A percentile compares a stretch with the other conserved stretches of the same genome.
Conservation (phyloP, 2,329 filamentous ascomycete species). For the Arthrobotrys megalospora region DNA sequence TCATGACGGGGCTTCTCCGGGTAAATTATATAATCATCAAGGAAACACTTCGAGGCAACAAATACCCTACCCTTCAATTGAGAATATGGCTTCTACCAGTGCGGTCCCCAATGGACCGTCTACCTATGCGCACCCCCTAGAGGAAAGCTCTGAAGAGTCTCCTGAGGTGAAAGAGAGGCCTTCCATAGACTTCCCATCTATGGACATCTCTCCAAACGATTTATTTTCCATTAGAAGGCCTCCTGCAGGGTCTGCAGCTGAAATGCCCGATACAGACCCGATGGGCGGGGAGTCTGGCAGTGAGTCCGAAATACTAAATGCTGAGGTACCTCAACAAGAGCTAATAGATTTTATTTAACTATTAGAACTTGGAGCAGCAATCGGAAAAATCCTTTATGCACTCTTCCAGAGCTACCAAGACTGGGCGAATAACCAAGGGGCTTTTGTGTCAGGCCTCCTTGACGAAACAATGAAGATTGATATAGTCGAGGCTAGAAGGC, state of each 20-base stretch:
- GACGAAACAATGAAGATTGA: background rate
- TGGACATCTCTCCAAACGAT: background rate
- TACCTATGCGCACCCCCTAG: background rate
- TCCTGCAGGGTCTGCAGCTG: background rate
- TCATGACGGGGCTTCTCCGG: too few relatives aligned
- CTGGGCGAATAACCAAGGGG: background rate
- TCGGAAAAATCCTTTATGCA: background rate
- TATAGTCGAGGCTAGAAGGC: background rate
- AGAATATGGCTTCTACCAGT: background rate
- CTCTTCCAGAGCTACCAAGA: constrained; percentile 7
- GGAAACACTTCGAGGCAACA: background rate
- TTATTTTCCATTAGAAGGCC: background rate
- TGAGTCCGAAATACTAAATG: background rate
- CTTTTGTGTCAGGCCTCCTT: background rate
- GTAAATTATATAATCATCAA: too few relatives aligned
- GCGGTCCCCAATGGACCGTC: background rate
- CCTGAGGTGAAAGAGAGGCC: background rate
- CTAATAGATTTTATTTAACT: background rate
- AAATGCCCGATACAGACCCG: background rate
- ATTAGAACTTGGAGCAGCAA: constrained; percentile 1
- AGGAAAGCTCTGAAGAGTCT: background rate
- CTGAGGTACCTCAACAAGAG: too few relatives aligned
- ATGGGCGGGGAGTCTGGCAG: background rate
- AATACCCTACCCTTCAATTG: background rate
- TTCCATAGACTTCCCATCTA: background rate